Conservation (phyloP, 768 basidiomycete genomes). For the Tylopilus rubrobrunneus region DNA sequence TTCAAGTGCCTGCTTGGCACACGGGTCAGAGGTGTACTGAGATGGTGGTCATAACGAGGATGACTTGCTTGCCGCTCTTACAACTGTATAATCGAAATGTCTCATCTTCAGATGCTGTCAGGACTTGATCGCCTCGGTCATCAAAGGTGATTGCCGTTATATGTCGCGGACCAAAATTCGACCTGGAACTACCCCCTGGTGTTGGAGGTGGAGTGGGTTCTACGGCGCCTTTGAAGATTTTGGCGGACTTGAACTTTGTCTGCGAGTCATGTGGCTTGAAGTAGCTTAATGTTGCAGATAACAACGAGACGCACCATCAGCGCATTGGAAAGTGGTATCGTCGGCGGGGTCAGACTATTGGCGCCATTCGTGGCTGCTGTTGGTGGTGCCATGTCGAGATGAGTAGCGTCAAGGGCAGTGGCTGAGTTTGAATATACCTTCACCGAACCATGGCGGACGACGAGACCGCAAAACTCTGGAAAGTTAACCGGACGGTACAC, state of each 20-base stretch:
- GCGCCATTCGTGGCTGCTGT: constrained; percentile 34
- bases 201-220: constrained; percentile 54
- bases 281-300: neutral
- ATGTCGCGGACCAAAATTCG: constrained; percentile 53
- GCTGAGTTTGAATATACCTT: constrained; percentile 58
- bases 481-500: constrained; percentile 93
- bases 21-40: constrained; percentile 27
- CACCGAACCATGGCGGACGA: constrained; percentile 61
- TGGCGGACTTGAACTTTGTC: constrained; percentile 81
- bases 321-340: constrained; percentile 43
- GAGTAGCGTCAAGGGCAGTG: constrained; percentile 3
- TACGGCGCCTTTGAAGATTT: constrained; percentile 79
- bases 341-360: constrained; percentile 23
- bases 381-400: constrained; percentile 37
- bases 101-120: constrained; percentile 92
- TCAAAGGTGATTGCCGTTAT: constrained; percentile 91
- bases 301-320: constrained; percentile 43
- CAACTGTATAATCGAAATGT: constrained; percentile 85
- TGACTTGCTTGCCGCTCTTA: constrained; percentile 89
- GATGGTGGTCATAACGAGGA: constrained; percentile 15
- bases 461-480: constrained; percentile 88
- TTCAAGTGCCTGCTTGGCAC: constrained; percentile 56
- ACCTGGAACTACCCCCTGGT: constrained; percentile 34
- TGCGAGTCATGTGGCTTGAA: constrained; percentile 28
- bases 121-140: constrained; percentile 78